Conservation (phyloP, 2,329 filamentous ascomycete species). For the Sarocladium oryzae region DNA sequence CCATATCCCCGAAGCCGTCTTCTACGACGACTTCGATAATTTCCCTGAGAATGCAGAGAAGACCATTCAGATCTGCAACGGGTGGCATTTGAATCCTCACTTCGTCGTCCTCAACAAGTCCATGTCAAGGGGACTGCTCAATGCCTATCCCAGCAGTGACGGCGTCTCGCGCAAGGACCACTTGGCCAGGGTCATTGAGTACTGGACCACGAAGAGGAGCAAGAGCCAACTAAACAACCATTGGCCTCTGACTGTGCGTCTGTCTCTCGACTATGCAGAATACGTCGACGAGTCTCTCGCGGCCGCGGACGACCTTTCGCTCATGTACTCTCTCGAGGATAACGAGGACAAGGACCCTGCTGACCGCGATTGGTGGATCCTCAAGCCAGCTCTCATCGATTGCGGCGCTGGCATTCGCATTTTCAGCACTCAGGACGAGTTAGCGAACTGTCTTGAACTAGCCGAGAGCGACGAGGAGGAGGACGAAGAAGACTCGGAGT, state of each 20-base stretch:
- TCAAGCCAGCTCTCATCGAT: constrained; percentile 32
- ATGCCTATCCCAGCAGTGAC: constrained; percentile 33
- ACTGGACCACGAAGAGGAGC: constrained; percentile 29
- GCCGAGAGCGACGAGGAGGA: constrained; percentile 27
- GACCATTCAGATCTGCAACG: constrained; percentile 28
- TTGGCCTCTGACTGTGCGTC: constrained; percentile 24
- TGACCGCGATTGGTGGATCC: constrained; percentile 32
- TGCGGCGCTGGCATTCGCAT: constrained; percentile 33
- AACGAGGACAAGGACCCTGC: constrained; percentile 21
- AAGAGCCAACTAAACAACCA: constrained; percentile 24
- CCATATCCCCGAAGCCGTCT: constrained; percentile 23
- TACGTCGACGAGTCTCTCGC: constrained; percentile 31
- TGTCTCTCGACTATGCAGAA: constrained; percentile 31
- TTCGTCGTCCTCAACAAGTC: constrained; percentile 26
- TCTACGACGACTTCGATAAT: constrained; percentile 20
- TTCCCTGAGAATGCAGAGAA: constrained; percentile 19
- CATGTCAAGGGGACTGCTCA: constrained; percentile 22
- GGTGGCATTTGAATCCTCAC: constrained; percentile 26
- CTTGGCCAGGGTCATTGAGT: constrained; percentile 27
- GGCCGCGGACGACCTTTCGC: constrained; percentile 28
- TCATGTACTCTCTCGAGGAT: constrained; percentile 27
- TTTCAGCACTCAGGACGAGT: constrained; percentile 30
- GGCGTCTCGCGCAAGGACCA: constrained; percentile 31
- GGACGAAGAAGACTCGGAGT: constrained; percentile 12
- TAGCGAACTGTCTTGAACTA: constrained; percentile 28